A percentile compares a stretch with the other conserved stretches of the same genome.
These are phyloP conservation scores for Tetradesmus lagerheimii DNA, from an alignment of 139 green algal genomes.

Conservation along the genomic window DNA sequence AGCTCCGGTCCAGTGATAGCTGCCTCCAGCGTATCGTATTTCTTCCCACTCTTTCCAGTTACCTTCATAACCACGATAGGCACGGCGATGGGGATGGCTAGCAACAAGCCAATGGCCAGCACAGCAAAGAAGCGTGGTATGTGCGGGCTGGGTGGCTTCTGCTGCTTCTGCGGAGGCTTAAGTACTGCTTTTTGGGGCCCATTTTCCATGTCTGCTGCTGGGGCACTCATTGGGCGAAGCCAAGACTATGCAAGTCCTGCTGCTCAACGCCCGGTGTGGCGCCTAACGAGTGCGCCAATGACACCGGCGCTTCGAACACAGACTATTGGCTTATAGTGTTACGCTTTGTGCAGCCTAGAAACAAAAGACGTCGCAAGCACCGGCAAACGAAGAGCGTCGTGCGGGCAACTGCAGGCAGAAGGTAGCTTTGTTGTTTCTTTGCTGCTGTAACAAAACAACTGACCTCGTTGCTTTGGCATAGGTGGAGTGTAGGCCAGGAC, in stretches of 20 bases:
- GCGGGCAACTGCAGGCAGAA: background rate
- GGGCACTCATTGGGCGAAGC: constrained; percentile 10
- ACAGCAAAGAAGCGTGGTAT: constrained; percentile 20
- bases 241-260: background rate
- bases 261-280: background rate
- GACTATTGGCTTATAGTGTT: background rate
- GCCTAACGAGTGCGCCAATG: background rate
- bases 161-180: constrained; percentile 43
- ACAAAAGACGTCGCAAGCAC: background rate
- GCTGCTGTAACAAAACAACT: background rate
- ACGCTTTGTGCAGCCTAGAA: background rate
- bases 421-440: background rate
- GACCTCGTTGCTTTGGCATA: background rate
- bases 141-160: constrained; percentile 34
- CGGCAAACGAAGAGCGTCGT: background rate
- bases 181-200: background rate
- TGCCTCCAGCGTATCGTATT: constrained; percentile 15
- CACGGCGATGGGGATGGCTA: constrained; percentile 46
- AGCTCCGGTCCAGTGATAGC: constrained; percentile 35
- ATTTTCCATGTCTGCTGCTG: constrained; percentile 17
- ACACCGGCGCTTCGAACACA: background rate
- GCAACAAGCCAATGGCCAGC: constrained; percentile 24
- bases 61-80: constrained; percentile 48
- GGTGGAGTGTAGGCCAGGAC: background rate
- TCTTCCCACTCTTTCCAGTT: constrained; percentile 44